These are phyloP conservation scores for Pestalotiopsis sp. DNA, from an alignment of 2,329 filamentous ascomycete genomes.

Conservation along the genomic window DNA sequence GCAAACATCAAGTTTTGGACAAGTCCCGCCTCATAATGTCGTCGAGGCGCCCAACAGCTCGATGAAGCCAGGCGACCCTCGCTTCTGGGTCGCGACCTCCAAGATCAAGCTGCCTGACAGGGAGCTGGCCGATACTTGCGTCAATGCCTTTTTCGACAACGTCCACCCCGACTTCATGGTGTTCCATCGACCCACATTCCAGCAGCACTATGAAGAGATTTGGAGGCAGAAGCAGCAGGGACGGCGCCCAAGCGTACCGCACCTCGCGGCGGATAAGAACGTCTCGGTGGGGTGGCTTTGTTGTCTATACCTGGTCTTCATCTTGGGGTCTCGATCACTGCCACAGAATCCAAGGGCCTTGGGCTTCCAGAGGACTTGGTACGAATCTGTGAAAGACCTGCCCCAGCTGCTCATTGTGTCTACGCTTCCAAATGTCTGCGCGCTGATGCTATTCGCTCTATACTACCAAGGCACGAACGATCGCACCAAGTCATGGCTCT, in stretches of 20 bases:
- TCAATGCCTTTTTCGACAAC: conserved; percentile 40
- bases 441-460: conserved; percentile 41
- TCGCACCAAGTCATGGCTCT: conserved; percentile 41
- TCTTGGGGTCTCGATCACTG: conserved; percentile 41
- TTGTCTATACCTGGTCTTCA: conserved; percentile 41
- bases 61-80: conserved; percentile 21
- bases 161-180: conserved; percentile 41
- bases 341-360: conserved; percentile 31
- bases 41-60: conserved; percentile 12
- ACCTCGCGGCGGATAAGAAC: conserved; percentile 21
- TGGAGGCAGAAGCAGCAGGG: conserved; percentile 28
- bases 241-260: background rate
- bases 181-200: conserved; percentile 42
- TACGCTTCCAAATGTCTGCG: conserved; percentile 43
- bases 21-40: background rate
- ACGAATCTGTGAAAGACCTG: conserved; percentile 34
- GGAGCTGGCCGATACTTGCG: conserved; percentile 37
- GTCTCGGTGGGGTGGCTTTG: conserved; percentile 43
- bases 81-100: conserved; percentile 21
- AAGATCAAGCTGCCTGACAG: conserved; percentile 32
- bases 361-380: conserved; percentile 36
- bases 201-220: conserved; percentile 37
- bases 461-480: conserved; percentile 44
- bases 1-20: conserved; percentile 3
- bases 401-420: conserved; percentile 38